Evolutionary conservation across 1,284 basidiomycete genomes (phyloP).

Genomic region (Trichosporon sp.): DNA sequence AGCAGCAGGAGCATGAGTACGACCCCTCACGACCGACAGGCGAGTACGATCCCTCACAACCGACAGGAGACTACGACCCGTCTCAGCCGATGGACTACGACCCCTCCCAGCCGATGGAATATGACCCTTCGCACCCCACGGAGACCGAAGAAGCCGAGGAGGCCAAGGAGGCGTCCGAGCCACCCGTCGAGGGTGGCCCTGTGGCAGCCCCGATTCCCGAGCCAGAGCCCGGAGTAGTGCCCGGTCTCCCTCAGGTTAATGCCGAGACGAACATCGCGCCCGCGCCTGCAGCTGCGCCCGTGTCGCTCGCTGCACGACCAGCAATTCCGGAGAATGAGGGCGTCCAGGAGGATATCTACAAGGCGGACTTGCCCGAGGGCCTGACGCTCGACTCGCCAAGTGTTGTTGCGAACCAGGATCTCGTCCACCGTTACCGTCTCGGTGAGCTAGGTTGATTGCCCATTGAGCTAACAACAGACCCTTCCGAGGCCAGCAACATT

Average conservation of each 20-base stretch:
- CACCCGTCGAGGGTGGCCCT: not conserved
- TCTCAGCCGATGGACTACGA: slow-evolving; percentile 6
- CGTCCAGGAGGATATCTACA: slow-evolving; percentile 2
- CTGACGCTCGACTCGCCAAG: slow-evolving; percentile 32
- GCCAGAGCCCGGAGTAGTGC: not conserved
- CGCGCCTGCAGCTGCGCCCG: not conserved
- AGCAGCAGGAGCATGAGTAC: slow-evolving; percentile 4
- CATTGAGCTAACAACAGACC: slow-evolving; percentile 24
- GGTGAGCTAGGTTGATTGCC: slow-evolving; percentile 18
- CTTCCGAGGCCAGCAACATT: slow-evolving; percentile 21
- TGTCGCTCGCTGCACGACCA: not conserved
- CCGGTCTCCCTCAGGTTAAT: not conserved
- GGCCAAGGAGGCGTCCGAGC: slow-evolving; percentile 6
- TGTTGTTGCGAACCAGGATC: slow-evolving; percentile 28
- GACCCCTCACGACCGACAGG: slow-evolving; percentile 3
- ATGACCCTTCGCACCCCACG: slow-evolving; percentile 20
- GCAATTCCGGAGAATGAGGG: slow-evolving; percentile 1
- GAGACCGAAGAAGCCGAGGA: slow-evolving; percentile 31
- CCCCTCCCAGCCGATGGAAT: slow-evolving; percentile 1
- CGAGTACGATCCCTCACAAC: not conserved
- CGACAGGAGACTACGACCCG: slow-evolving; percentile 2
- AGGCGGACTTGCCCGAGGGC: slow-evolving; percentile 27
- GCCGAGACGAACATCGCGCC: not conserved
- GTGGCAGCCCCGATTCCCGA: not conserved
- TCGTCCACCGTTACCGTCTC: slow-evolving; percentile 26